Conservation (phyloP, 345 rosid species). For the Eucalyptus melliodora region DNA sequence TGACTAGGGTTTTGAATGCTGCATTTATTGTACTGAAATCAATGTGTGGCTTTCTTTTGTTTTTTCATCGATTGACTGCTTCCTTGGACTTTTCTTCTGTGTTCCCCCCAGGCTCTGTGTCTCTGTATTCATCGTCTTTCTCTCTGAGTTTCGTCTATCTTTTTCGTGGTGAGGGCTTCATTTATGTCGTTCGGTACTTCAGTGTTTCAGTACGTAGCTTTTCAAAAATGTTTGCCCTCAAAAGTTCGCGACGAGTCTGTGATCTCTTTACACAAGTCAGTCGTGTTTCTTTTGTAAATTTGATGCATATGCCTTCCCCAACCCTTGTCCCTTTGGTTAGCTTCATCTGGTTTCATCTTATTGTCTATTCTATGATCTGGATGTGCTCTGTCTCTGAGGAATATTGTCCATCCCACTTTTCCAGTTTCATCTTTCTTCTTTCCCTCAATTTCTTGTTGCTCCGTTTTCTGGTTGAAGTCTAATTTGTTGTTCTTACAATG, state of each 20-base stretch:
- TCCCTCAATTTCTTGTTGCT: conserved; percentile 1
- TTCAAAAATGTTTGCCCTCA: background rate
- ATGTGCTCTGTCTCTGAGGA: background rate
- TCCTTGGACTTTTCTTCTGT: conserved; percentile 1
- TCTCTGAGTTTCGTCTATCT: conserved; percentile 2
- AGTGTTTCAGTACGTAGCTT: background rate
- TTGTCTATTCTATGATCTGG: conserved; percentile 8
- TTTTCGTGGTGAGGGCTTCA: conserved; percentile 6
- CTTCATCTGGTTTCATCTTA: background rate
- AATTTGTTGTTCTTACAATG: background rate
- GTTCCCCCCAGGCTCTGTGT: conserved; percentile 5
- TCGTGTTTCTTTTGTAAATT: background rate
- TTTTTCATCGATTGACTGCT: conserved; percentile 41
- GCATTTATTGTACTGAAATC: conserved; percentile 53
- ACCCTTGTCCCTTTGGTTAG: background rate
- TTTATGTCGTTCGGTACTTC: conserved; percentile 8
- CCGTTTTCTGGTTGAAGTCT: background rate
- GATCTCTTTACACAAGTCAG: background rate
- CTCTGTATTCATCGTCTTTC: conserved; percentile 1
- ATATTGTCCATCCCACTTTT: background rate
- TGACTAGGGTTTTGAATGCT: conserved; percentile 40
- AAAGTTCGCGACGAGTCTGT: background rate
- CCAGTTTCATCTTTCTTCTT: background rate
- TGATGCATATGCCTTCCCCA: background rate
- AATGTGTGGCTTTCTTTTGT: conserved; percentile 14